Conservation (phyloP, 768 basidiomycete species). For the Mycena rebaudengoi region DNA sequence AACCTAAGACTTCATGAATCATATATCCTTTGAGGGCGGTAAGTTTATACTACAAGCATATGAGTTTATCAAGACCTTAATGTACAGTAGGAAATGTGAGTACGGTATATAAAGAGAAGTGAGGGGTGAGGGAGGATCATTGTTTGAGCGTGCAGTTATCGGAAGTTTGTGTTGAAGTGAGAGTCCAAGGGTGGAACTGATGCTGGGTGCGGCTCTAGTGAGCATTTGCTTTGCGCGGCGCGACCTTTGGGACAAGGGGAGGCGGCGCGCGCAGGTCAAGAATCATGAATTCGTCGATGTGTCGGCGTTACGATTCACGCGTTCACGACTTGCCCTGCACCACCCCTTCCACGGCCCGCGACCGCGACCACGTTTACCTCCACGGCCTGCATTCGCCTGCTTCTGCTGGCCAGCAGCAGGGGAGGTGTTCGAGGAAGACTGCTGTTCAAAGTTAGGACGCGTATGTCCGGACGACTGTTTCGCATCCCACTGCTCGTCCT, state of each 20-base stretch:
- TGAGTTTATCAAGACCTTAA: too few species aligned
- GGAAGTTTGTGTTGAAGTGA: background rate
- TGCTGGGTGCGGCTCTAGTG: too few species aligned
- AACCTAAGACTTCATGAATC: slow-evolving; percentile 15
- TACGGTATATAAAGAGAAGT: slow-evolving; percentile 19
- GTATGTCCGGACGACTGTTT: slow-evolving; percentile 11
- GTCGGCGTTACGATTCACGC: slow-evolving; percentile 2
- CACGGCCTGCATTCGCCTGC: slow-evolving; percentile 35
- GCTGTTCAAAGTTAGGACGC: slow-evolving; percentile 6
- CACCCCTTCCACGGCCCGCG: slow-evolving; percentile 43
- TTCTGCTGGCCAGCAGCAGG: slow-evolving; percentile 18
- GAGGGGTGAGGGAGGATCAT: background rate
- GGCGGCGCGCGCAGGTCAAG: slow-evolving; percentile 2
- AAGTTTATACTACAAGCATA: too few species aligned
- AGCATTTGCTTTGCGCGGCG: too few species aligned
- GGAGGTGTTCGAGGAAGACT: slow-evolving; percentile 4
- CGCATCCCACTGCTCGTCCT: slow-evolving; percentile 17
- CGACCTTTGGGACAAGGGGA: background rate
- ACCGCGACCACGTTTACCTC: slow-evolving; percentile 47
- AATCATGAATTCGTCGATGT: background rate
- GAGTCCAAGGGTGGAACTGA: too few species aligned
- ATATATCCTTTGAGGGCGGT: too few species aligned
- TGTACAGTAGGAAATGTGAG: slow-evolving; percentile 20
- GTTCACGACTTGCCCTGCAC: slow-evolving; percentile 32
- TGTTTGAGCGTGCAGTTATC: background rate